A percentile compares a stretch with the other conserved stretches of the same genome.
Evolutionary conservation across 2,329 filamentous ascomycete genomes (phyloP).

Genomic region (Cladophialophora chaetospira): DNA sequence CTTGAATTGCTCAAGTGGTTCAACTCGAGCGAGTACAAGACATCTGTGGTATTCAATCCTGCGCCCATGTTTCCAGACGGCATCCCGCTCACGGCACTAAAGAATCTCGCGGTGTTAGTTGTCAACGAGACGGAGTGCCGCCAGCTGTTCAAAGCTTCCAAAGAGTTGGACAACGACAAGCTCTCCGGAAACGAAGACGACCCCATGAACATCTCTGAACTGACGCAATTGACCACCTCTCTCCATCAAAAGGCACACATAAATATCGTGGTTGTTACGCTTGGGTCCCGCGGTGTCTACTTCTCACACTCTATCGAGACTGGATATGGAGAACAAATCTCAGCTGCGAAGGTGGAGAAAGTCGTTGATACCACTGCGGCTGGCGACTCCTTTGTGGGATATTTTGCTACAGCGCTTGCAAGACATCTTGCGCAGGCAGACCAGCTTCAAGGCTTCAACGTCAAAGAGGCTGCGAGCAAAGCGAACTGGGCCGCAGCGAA

Average conservation of each 20-base stretch:
- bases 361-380: conserved; percentile 94
- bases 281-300: conserved; percentile 77
- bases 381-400: conserved; percentile 91
- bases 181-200: conserved; percentile 35
- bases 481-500: conserved; percentile 49
- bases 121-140: conserved; percentile 90
- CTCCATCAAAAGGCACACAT: conserved; percentile 70
- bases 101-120: conserved; percentile 73
- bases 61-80: conserved; percentile 77
- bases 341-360: conserved; percentile 65
- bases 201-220: conserved; percentile 34
- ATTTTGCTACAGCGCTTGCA: conserved; percentile 75
- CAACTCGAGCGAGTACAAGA: conserved; percentile 49
- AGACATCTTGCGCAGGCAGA: conserved; percentile 48
- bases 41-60: conserved; percentile 79
- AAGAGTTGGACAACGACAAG: conserved; percentile 26
- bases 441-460: conserved; percentile 54
- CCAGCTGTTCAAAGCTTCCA: conserved; percentile 60
- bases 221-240: conserved; percentile 51
- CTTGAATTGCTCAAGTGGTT: conserved; percentile 58
- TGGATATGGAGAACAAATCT: conserved; percentile 52
- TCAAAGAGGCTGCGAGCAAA: conserved; percentile 48
- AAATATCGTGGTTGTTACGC: conserved; percentile 75
- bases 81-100: conserved; percentile 68
- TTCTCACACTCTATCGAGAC: conserved; percentile 57